Base-by-base conservation (phyloP, 305 asterid genomes). In the Plantago coronopus region DNA sequence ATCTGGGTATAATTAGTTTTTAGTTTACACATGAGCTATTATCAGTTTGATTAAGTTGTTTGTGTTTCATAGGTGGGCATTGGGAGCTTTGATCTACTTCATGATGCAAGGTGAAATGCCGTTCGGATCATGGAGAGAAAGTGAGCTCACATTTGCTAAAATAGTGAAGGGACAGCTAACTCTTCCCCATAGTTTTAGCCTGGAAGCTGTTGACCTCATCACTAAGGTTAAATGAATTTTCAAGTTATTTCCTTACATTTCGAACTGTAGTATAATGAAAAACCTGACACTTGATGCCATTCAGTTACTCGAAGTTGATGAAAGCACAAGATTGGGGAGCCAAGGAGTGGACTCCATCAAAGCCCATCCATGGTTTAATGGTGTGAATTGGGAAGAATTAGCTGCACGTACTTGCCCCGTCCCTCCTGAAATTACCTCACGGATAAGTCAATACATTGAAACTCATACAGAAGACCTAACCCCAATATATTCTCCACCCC, bases 61-160 rank as follows among this genome's bases (percentile, higher is more conserved):
- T 47, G 31, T 63, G 51, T 64, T 68, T 63, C 63, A 64, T 76
- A 91, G 98, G 95, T 88, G 97, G 98, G 97, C 94, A 2, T 65
- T 88, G 72, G 96, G 98, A 73, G 69, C 88, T 61, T 79, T 86
- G 83, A 84, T 91, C 74, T 91, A 84, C 81, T 88, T 86, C 88
- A 84, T 91, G 98, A 84, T 91, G 66, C 80, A 80, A 69, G 93
- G 91, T 56, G 98, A 91, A 83, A 86, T 86, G 95, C 96, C 98
- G 62, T 91, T 88, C 63, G 96, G 96, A 59, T 88, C 95, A 48
- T 88, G 98, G 98, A 80, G 98, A 80, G 95, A 83, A 61, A 88
- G 89, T 68, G 96, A 91, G 74, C 91, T 91, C 72, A 86, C 95
- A 12, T 86, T 78, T 56, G 93, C 95, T 48, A 80, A 94, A 78